phyloP scores from a whole-genome alignment of 192 early-diverging fungal genomes.

The Backusella psychrophila region DNA sequence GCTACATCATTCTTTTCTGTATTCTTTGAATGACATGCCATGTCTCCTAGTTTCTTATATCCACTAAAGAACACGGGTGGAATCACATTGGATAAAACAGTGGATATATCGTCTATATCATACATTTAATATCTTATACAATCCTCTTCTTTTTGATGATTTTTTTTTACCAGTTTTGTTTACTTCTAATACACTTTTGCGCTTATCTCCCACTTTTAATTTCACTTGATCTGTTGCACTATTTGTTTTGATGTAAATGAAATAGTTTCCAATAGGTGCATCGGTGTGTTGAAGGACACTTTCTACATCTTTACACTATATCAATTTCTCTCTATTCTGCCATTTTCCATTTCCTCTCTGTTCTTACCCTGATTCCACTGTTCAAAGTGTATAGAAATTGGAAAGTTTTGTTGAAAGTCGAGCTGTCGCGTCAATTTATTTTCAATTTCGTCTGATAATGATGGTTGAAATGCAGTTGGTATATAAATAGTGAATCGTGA shows the following conservation, averaged over 20 bases:
- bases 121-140: not conserved
- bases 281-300: not conserved
- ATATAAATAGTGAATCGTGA: slow-evolving; percentile 20
- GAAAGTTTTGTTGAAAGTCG: slow-evolving; percentile 15
- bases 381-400: slow-evolving; percentile 10
- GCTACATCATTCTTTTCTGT: slow-evolving; percentile 29
- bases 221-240: not conserved
- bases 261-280: slow-evolving; percentile 7
- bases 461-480: not conserved
- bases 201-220: not conserved
- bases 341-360: not conserved
- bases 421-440: not conserved
- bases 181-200: not conserved
- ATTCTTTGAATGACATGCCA: slow-evolving; percentile 16
- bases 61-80: slow-evolving; percentile 21
- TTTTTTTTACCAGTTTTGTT: not conserved
- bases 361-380: slow-evolving; percentile 20
- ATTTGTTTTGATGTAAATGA: not conserved
- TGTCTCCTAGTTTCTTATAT: slow-evolving; percentile 4
- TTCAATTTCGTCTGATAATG: not conserved
- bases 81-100: slow-evolving; percentile 14
- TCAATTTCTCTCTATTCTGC: too few relatives aligned
- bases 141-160: not conserved
- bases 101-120: slow-evolving; percentile 10
- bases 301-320: not conserved